Percentiles rank a stretch among this genome's conserved stretches.
Evolutionary conservation across 306 rosid genomes (phyloP).

Genomic region (Vigna angularis): DNA sequence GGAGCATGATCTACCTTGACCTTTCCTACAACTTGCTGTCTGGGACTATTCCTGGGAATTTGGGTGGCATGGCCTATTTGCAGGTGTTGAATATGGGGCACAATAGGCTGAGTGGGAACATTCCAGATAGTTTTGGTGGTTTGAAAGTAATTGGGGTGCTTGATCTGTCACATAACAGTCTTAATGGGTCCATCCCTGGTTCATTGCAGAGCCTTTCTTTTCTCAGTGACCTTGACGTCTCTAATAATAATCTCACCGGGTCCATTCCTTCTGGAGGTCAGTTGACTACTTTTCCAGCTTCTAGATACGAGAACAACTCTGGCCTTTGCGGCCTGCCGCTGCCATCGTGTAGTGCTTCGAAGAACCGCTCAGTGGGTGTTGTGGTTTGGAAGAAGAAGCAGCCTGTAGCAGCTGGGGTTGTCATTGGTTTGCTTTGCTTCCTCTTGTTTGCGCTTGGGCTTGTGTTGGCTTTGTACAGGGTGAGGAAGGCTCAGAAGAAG

Average conservation of each 20-base stretch:
- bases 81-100: slow-evolving; percentile 81
- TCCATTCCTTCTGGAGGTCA: slow-evolving; percentile 77
- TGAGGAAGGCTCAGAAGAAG: slow-evolving; percentile 46
- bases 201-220: slow-evolving; percentile 68
- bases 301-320: slow-evolving; percentile 76
- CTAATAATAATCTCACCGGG: slow-evolving; percentile 75
- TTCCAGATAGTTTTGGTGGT: slow-evolving; percentile 75
- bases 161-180: slow-evolving; percentile 75
- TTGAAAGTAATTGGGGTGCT: slow-evolving; percentile 67
- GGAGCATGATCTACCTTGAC: slow-evolving; percentile 78
- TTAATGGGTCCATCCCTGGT: slow-evolving; percentile 67
- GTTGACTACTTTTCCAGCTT: slow-evolving; percentile 71
- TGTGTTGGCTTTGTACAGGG: slow-evolving; percentile 52
- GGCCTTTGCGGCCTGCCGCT: slow-evolving; percentile 77
- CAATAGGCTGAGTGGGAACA: slow-evolving; percentile 60
- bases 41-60: slow-evolving; percentile 58
- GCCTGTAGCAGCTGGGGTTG: slow-evolving; percentile 50
- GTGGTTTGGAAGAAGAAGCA: slow-evolving; percentile 50
- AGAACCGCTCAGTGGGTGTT: slow-evolving; percentile 35
- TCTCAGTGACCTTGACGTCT: slow-evolving; percentile 80
- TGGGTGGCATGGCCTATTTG: slow-evolving; percentile 62
- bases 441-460: slow-evolving; percentile 53
- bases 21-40: slow-evolving; percentile 73
- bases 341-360: slow-evolving; percentile 48
- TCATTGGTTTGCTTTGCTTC: slow-evolving; percentile 53